Evolutionary conservation across 768 basidiomycete species (phyloP).

Genomic region (Lactarius vividus): DNA sequence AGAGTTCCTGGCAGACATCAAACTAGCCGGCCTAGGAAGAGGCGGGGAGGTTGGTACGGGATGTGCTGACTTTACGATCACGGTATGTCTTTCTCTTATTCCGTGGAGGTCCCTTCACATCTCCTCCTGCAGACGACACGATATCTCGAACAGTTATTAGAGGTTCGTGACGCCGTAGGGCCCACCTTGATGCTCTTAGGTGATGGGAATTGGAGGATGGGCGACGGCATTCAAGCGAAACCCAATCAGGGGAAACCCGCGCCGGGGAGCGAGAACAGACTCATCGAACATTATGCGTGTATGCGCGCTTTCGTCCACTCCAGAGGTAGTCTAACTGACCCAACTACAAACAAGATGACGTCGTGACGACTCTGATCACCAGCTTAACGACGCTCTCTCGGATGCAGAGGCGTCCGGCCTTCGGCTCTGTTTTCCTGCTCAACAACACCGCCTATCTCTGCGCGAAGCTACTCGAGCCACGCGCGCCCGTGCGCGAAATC

Average conservation of each 20-base stretch:
- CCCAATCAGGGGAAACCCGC: conserved; percentile 37
- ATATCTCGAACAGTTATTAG: conserved; percentile 68
- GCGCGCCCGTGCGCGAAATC: conserved; percentile 46
- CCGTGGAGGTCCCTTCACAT: not conserved
- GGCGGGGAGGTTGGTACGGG: conserved; percentile 62
- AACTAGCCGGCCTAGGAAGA: conserved; percentile 55
- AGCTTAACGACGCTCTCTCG: conserved; percentile 65
- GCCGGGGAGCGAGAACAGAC: conserved; percentile 54
- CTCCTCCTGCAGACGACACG: conserved; percentile 49
- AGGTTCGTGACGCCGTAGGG: conserved; percentile 64
- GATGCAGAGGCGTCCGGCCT: conserved; percentile 55
- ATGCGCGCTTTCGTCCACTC: conserved; percentile 32
- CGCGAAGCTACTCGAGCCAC: conserved; percentile 53
- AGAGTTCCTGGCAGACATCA: conserved; percentile 77
- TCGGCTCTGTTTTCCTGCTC: conserved; percentile 72
- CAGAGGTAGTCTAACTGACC: not conserved
- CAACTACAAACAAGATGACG: conserved; percentile 56
- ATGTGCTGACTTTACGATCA: conserved; percentile 56
- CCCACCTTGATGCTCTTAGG: conserved; percentile 68
- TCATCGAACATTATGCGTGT: conserved; percentile 79
- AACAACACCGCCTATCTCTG: conserved; percentile 78
- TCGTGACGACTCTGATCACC: conserved; percentile 61
- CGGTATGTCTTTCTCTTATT: conserved; percentile 39
- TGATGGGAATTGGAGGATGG: conserved; percentile 93
- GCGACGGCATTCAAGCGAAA: conserved; percentile 69